A percentile compares a stretch with the other conserved stretches of the same genome.
Evolutionary conservation across 805 yeast species (phyloP).

Genomic region (Ogataea nakhonphanomensis): DNA sequence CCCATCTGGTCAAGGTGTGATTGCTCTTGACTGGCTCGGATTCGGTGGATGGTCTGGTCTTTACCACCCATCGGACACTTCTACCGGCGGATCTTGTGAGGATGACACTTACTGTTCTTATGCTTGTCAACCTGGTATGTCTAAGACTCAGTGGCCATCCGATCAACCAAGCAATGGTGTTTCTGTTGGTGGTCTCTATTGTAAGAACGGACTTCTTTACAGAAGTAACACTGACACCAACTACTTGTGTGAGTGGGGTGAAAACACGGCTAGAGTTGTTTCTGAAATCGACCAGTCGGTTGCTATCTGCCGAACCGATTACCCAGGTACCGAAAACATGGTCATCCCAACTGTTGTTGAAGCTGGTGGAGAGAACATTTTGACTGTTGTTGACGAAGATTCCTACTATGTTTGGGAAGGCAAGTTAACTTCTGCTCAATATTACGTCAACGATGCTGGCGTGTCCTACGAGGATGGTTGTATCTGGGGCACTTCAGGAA

Average conservation of each 20-base stretch:
- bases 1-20: constrained; percentile 83
- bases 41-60: constrained; percentile 66
- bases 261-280: constrained; percentile 49
- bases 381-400: constrained; percentile 59
- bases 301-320: constrained; percentile 74
- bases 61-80: constrained; percentile 33
- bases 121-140: constrained; percentile 77
- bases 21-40: constrained; percentile 66
- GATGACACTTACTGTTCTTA: constrained; percentile 74
- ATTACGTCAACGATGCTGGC: constrained; percentile 76
- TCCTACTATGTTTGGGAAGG: constrained; percentile 63
- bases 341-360: constrained; percentile 63
- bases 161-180: constrained; percentile 65
- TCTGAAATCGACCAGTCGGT: constrained; percentile 49
- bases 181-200: constrained; percentile 67
- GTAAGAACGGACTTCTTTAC: constrained; percentile 59
- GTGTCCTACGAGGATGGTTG: constrained; percentile 66
- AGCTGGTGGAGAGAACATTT: constrained; percentile 49
- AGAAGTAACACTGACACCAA: constrained; percentile 49
- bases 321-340: constrained; percentile 83
- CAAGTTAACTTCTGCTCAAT: constrained; percentile 64
- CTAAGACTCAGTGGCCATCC: constrained; percentile 77
- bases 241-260: constrained; percentile 66
- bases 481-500: constrained; percentile 60
- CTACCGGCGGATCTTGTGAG: constrained; percentile 53